phyloP scores from a whole-genome alignment of 495 filamentous ascomycete genomes.

The Pyrenula massariospora region DNA sequence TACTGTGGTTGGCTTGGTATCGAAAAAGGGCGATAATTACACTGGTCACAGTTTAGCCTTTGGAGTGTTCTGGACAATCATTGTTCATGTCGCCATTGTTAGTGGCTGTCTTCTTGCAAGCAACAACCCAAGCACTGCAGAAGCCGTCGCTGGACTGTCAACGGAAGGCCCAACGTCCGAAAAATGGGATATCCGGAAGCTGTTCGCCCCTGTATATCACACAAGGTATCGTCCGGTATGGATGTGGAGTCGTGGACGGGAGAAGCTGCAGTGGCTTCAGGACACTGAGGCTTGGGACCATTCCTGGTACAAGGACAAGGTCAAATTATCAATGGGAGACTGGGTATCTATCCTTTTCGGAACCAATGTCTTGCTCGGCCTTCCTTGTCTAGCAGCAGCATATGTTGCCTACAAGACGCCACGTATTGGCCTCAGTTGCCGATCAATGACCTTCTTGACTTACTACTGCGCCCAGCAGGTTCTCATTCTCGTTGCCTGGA shows the following conservation, averaged over 20 bases:
- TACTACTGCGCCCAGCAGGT: constrained; percentile 25
- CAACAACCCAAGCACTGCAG: constrained; percentile 10
- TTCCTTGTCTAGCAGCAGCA: constrained; percentile 26
- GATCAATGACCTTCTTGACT: constrained; percentile 25
- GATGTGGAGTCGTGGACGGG: constrained; percentile 17
- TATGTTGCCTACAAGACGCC: constrained; percentile 27
- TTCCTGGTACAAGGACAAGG: constrained; percentile 4
- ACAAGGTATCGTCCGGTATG: constrained; percentile 15
- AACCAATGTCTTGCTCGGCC: constrained; percentile 13
- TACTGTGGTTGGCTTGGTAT: constrained; percentile 21
- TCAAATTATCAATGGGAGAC: constrained; percentile 10
- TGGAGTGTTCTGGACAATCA: constrained; percentile 28
- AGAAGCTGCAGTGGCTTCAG: constrained; percentile 8
- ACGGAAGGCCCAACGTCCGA: neutral
- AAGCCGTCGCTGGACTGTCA: constrained; percentile 3
- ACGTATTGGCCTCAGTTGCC: constrained; percentile 26
- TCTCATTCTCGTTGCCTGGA: constrained; percentile 21
- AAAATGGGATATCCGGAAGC: neutral
- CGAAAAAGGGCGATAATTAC: constrained; percentile 26
- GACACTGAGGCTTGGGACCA: constrained; percentile 7
- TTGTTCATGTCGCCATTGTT: constrained; percentile 8
- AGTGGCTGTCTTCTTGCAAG: constrained; percentile 13
- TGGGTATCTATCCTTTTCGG: constrained; percentile 18
- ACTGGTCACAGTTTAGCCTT: constrained; percentile 31
- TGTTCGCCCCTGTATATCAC: constrained; percentile 6